These are phyloP conservation scores for Plasmodium gallinaceum DNA, from an alignment of 169 alveolate genomes.

Conservation along the genomic window DNA sequence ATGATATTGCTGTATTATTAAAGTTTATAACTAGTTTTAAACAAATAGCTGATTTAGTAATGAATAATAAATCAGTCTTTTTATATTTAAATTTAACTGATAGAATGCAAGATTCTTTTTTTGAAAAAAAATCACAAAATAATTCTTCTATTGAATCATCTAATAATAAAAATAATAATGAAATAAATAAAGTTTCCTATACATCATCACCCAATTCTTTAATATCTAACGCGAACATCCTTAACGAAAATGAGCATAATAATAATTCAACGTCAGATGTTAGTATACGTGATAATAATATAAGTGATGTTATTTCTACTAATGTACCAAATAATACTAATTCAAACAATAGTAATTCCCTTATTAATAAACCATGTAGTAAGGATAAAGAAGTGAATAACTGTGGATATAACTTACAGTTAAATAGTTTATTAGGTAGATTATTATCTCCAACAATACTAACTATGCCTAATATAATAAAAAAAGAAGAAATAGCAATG, in stretches of 20 bases:
- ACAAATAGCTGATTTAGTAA: conserved; percentile 45
- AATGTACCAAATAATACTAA: not conserved
- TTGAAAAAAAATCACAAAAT: not conserved
- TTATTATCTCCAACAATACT: conserved; percentile 77
- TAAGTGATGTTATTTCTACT: not conserved
- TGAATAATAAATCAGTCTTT: conserved; percentile 38
- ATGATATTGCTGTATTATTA: conserved; percentile 62
- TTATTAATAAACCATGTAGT: conserved; percentile 8
- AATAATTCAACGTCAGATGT: not conserved
- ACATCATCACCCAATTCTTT: too few species aligned
- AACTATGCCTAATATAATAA: conserved; percentile 80
- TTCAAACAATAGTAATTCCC: not conserved
- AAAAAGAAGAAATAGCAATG: conserved; percentile 78
- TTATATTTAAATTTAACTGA: conserved; percentile 42
- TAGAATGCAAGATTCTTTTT: conserved; percentile 15
- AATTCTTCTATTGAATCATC: not conserved
- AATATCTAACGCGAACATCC: not conserved
- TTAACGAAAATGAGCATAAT: not conserved
- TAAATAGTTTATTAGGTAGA: conserved; percentile 79
- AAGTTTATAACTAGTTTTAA: conserved; percentile 58
- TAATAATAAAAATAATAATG: not conserved
- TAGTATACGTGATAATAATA: not conserved
- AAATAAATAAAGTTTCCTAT: not conserved
- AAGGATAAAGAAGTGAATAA: conserved; percentile 46
- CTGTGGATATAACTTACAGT: conserved; percentile 78